These are phyloP conservation scores for Cystobasidium pallidum DNA, from an alignment of 1,284 basidiomycete species.

Conservation along the genomic window DNA sequence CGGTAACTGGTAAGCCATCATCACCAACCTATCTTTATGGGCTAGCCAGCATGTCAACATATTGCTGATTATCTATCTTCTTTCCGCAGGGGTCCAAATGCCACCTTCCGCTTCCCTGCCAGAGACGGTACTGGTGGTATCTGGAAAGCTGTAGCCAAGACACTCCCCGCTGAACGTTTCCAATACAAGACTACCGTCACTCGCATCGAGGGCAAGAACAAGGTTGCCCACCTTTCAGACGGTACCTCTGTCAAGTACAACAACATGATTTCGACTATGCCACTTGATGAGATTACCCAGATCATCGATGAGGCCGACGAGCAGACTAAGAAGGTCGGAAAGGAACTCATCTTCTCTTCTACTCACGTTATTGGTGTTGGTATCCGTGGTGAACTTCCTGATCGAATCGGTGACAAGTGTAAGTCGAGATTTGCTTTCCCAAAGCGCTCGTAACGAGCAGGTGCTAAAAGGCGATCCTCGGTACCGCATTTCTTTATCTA, in stretches of 20 bases:
- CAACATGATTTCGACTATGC: conserved; percentile 60
- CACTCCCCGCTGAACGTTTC: conserved; percentile 59
- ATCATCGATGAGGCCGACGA: conserved; percentile 54
- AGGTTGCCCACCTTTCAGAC: conserved; percentile 58
- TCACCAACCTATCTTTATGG: background rate
- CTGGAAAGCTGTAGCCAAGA: conserved; percentile 62
- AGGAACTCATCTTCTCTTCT: conserved; percentile 59
- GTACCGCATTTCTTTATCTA: background rate
- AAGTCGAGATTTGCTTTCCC: conserved; percentile 52
- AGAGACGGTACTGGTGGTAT: conserved; percentile 62
- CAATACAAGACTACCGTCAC: conserved; percentile 57
- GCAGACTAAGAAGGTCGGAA: conserved; percentile 57
- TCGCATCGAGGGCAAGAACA: conserved; percentile 58
- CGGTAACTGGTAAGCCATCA: conserved; percentile 58
- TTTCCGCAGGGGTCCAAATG: conserved; percentile 58
- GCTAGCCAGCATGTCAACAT: background rate
- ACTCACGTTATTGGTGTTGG: conserved; percentile 63
- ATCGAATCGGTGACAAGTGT: conserved; percentile 63
- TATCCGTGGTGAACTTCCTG: conserved; percentile 60
- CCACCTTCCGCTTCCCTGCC: conserved; percentile 63
- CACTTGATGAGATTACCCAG: conserved; percentile 59
- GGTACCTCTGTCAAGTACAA: conserved; percentile 60
- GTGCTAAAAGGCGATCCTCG: background rate
- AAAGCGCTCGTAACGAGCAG: conserved; percentile 46
- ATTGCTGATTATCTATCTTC: background rate